Evolutionary conservation across 345 rosid species (phyloP).

Genomic region (Turritis glabra): DNA sequence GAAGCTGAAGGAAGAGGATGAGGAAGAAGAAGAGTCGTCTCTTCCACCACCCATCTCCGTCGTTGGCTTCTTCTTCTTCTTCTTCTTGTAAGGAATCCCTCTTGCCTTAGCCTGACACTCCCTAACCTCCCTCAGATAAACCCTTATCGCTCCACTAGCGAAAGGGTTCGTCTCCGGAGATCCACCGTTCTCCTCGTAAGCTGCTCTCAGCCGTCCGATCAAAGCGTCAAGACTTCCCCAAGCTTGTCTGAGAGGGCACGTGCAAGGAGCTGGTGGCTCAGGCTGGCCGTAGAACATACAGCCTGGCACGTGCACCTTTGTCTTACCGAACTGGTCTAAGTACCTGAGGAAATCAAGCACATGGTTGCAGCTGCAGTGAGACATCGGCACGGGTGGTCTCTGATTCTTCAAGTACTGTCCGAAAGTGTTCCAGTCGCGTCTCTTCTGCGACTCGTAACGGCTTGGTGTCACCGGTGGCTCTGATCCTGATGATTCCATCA

Average conservation of each 20-base stretch:
- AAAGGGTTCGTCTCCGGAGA: slow-evolving; percentile 78
- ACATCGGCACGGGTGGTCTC: slow-evolving; percentile 62
- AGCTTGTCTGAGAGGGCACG: slow-evolving; percentile 84
- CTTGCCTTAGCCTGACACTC: slow-evolving; percentile 86
- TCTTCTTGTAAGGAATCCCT: slow-evolving; percentile 87
- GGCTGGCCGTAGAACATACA: slow-evolving; percentile 88
- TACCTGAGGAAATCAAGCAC: slow-evolving; percentile 72
- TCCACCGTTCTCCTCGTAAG: slow-evolving; percentile 89
- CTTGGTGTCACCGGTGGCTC: slow-evolving; percentile 52
- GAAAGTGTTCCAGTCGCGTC: slow-evolving; percentile 86
- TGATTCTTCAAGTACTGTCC: slow-evolving; percentile 73
- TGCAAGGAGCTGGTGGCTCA: slow-evolving; percentile 89
- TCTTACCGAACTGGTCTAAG: slow-evolving; percentile 85
- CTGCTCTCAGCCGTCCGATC: slow-evolving; percentile 86
- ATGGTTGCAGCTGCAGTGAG: slow-evolving; percentile 65
- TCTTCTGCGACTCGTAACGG: slow-evolving; percentile 76
- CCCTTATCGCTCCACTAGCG: slow-evolving; percentile 69
- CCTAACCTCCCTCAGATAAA: slow-evolving; percentile 74
- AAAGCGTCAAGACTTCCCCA: slow-evolving; percentile 96
- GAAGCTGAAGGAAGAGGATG: slow-evolving; percentile 36
- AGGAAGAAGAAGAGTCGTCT: slow-evolving; percentile 38
- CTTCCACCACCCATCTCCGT: slow-evolving; percentile 33
- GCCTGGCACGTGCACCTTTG: slow-evolving; percentile 72
- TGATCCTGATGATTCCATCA: slow-evolving; percentile 42
- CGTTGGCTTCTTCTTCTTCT: slow-evolving; percentile 58